phyloP scores from a whole-genome alignment of 2,329 filamentous ascomycete genomes.

The Chaetomium sp. region DNA sequence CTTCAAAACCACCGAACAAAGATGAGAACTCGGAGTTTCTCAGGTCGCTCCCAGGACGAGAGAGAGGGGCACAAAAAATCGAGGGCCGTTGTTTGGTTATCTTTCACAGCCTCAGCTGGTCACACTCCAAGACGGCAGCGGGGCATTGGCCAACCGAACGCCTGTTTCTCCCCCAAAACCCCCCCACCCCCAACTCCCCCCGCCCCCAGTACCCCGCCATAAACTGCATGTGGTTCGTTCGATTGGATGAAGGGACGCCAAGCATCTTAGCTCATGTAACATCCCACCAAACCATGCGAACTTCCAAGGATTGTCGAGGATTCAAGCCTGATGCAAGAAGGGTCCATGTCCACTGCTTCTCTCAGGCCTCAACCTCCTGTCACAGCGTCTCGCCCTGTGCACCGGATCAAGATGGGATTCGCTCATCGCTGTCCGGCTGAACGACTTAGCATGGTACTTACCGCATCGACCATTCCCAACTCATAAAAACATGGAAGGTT shows the following conservation, averaged over 20 bases:
- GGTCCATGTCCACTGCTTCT: neutral
- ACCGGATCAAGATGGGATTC: neutral
- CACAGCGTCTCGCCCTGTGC: neutral
- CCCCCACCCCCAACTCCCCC: slow-evolving; percentile 16
- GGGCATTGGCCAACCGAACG: slow-evolving; percentile 21
- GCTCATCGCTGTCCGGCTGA: neutral
- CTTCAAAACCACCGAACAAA: neutral
- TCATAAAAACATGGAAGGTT: no score
- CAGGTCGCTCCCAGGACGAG: neutral
- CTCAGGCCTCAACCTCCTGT: neutral
- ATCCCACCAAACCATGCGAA: neutral
- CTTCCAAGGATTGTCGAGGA: neutral
- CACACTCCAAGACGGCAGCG: slow-evolving; percentile 10
- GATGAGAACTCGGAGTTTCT: neutral
- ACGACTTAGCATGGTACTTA: no score
- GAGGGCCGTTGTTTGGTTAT: slow-evolving; percentile 14
- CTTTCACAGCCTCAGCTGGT: slow-evolving; percentile 7
- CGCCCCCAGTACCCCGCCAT: slow-evolving; percentile 14
- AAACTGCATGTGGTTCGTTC: neutral
- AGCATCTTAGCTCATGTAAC: slow-evolving; percentile 5
- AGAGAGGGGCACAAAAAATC: slow-evolving; percentile 15
- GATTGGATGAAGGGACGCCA: slow-evolving; percentile 9
- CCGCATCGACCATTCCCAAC: no score
- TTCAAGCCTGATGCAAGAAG: slow-evolving; percentile 2
- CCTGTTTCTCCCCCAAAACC: neutral